A percentile compares a stretch with the other conserved stretches of the same genome.
Conservation (phyloP, 495 filamentous ascomycete species). For the Neurospora tetraspora region DNA sequence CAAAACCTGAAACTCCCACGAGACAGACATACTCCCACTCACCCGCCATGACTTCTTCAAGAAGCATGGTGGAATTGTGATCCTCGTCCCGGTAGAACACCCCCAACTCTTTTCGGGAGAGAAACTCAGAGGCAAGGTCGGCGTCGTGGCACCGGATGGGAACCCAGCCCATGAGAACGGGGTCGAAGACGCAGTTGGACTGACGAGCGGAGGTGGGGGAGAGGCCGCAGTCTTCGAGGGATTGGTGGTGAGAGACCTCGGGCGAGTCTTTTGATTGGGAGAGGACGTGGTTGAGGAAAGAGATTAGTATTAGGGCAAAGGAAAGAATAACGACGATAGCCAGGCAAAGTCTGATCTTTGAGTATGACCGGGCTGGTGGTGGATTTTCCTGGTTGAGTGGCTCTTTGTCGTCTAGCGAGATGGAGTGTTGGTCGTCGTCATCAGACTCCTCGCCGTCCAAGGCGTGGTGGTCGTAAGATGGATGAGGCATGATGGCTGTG, state of each 20-base stretch:
- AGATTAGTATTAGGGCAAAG: too few relatives aligned
- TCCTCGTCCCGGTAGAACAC: not conserved
- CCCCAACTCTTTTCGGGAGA: not conserved
- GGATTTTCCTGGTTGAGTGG: too few relatives aligned
- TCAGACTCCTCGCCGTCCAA: not conserved
- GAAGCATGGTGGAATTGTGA: not conserved
- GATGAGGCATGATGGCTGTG: not conserved
- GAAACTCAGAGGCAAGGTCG: not conserved
- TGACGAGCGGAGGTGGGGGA: not conserved
- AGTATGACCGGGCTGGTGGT: too few relatives aligned
- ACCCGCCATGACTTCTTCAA: not conserved
- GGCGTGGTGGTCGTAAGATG: not conserved
- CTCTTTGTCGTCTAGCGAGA: not conserved
- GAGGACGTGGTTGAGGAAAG: too few relatives aligned
- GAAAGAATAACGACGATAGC: too few relatives aligned
- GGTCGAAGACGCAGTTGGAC: conserved; percentile 1
- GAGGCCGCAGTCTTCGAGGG: not conserved
- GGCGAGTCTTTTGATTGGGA: too few relatives aligned
- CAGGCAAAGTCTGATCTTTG: too few relatives aligned
- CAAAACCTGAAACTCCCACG: not conserved
- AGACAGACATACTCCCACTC: not conserved
- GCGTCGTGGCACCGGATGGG: not conserved
- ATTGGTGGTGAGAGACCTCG: not conserved
- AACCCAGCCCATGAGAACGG: conserved; percentile 1
- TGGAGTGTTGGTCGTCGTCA: not conserved